Evolutionary conservation across 768 basidiomycete species (phyloP), one percentile per base, ranked within the genome.

Genomic region (Cyclocybe aegerita): DNA sequence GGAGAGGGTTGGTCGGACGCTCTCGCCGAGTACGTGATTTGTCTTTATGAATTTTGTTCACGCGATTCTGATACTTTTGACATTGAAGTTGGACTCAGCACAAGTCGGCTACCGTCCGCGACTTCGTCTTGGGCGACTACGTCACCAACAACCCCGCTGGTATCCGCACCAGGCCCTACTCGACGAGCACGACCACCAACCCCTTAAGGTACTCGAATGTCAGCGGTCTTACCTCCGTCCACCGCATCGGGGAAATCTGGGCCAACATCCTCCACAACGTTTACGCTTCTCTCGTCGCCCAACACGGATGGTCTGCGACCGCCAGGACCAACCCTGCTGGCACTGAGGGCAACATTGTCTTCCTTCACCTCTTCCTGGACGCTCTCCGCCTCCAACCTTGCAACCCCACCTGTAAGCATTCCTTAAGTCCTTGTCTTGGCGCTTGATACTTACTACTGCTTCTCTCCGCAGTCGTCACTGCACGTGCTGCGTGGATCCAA

Each of bases 1-100:
- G 82, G 82, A 42, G 83, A 85, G 66, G 81, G 64, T 17, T 82
- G 80, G 81, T 75, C 75, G 12, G 81, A 80, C 64, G 66, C 68
- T 34, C 58, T 69, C 55, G 68, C 68, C 14, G 64, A 67, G 68
- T 68, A 46, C 7, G 59, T 49, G 34, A 43, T 23, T 23, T 23
- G 23, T 23, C 23, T 23, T 23, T 23, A 23, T 2, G 23, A 4
- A 23, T 23, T 23, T 23, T 4, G 23, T 23, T 23, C 23, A 2
- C 23, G 23, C 23, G 23, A 4, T 23, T 23, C 23, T 23, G 23
- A 23, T 23, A 4, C 23, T 23, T 23, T 23, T 23, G 23, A 23
- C 23, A 23, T 23, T 2, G 4, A 23, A 23, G 23, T 23, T 23
- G 23, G 23, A 23, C 23, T 23, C 23, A 23, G 23, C 23, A 23